A percentile compares a stretch with the other conserved stretches of the same genome.
phyloP scores from a whole-genome alignment of 208 protist genomes.

The Trypanosoma avium region DNA sequence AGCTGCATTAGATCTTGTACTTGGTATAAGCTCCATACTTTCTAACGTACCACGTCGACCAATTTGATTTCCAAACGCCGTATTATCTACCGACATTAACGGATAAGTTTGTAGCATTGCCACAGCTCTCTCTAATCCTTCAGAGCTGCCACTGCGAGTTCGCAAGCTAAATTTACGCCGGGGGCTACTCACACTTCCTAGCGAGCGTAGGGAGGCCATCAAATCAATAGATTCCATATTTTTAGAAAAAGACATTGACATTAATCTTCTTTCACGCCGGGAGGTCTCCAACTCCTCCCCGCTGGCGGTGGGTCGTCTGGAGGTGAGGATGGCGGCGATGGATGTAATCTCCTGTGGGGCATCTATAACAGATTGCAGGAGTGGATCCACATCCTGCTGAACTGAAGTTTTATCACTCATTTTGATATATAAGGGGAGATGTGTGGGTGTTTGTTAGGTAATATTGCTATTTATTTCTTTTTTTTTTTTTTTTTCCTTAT shows the following conservation, averaged over 20 bases:
- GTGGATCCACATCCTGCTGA: no score
- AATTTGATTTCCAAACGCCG: conserved; percentile 74
- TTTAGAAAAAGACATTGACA: background rate
- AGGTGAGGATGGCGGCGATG: no score
- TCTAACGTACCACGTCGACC: background rate
- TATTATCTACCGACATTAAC: conserved; percentile 64
- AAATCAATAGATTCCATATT: background rate
- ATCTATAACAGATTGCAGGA: no score
- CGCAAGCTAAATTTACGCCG: background rate
- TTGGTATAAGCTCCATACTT: background rate
- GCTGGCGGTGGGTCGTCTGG: no score
- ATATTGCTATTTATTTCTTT: no score
- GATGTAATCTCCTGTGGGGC: no score
- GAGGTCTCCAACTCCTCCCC: no score
- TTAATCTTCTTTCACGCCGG: no score
- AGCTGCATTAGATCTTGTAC: background rate
- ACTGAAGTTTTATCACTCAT: no score
- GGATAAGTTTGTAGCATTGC: conserved; percentile 74
- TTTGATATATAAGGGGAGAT: no score
- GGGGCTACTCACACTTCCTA: background rate
- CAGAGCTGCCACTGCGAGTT: background rate
- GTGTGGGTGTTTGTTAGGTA: no score
- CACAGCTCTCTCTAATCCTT: conserved; percentile 41
- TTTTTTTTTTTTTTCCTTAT: no score
- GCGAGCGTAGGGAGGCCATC: background rate